A percentile compares a stretch with the other conserved stretches of the same genome.
Conservation (phyloP, 106 monocot species). For the Dendrobium nobile region DNA sequence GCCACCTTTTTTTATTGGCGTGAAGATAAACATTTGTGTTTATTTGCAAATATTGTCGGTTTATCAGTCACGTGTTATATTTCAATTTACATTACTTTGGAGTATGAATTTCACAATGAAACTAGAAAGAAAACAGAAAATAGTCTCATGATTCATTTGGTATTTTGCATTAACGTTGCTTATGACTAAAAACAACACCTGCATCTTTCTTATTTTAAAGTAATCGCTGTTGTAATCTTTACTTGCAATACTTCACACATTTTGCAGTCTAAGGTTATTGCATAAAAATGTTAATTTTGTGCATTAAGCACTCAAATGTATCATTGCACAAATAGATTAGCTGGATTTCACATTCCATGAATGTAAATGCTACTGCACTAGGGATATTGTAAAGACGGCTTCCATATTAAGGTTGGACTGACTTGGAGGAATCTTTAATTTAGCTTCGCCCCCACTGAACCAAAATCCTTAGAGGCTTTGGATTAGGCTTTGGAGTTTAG, state of each 20-base stretch:
- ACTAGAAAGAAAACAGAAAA: not conserved
- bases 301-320: not conserved
- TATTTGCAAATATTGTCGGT: not conserved
- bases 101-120: not conserved
- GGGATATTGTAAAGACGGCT: not conserved
- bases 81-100: not conserved
- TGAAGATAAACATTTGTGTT: not conserved
- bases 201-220: not conserved
- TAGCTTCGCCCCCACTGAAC: not conserved
- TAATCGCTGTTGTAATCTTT: not conserved
- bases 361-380: not conserved
- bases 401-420: not conserved
- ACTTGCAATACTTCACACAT: not conserved
- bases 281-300: not conserved
- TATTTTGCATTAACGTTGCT: not conserved
- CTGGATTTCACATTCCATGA: not conserved
- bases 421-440: not conserved
- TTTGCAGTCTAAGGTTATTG: not conserved
- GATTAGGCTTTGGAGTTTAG: not conserved
- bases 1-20: not conserved
- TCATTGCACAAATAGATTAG: not conserved
- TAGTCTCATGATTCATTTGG: not conserved
- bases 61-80: not conserved
- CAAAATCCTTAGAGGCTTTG: not conserved
- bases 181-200: not conserved